A percentile compares a stretch with the other conserved stretches of the same genome.
Evolutionary conservation across 2,329 filamentous ascomycete species (phyloP).

Genomic region (Fusarium transvaalense): DNA sequence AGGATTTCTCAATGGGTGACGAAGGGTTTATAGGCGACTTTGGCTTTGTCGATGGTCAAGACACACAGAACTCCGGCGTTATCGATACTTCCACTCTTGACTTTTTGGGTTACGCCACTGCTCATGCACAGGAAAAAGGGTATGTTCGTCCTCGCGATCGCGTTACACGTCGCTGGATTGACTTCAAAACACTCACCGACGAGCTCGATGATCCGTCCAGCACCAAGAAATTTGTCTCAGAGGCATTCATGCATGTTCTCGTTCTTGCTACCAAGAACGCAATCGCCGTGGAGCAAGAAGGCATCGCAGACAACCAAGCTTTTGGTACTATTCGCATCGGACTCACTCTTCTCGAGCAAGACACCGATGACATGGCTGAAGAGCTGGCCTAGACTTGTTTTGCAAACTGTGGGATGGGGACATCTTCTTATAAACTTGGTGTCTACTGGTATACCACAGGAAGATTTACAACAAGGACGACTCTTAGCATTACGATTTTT

Average conservation of each 20-base stretch:
- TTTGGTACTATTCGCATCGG: conserved; percentile 65
- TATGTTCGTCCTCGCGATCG: conserved; percentile 51
- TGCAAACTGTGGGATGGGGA: background rate
- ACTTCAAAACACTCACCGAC: conserved; percentile 78
- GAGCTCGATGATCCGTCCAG: conserved; percentile 71
- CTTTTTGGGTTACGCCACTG: conserved; percentile 61
- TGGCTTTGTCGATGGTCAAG: conserved; percentile 38
- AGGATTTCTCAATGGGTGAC: conserved; percentile 51
- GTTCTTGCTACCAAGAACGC: conserved; percentile 75
- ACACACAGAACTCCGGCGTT: conserved; percentile 51
- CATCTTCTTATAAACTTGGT: conserved; percentile 11
- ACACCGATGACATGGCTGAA: conserved; percentile 35
- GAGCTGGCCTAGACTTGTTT: conserved; percentile 32
- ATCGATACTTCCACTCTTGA: conserved; percentile 62
- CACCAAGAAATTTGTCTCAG: conserved; percentile 74
- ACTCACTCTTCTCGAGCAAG: conserved; percentile 44
- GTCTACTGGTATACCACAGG: background rate
- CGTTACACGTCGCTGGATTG: conserved; percentile 62
- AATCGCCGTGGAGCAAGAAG: conserved; percentile 72
- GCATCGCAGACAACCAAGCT: conserved; percentile 51
- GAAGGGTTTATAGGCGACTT: conserved; percentile 36
- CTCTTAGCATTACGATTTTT: conserved; percentile 6
- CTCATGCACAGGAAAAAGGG: conserved; percentile 52
- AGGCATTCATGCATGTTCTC: conserved; percentile 81
- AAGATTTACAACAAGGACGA: conserved; percentile 5